Base-by-base conservation (phyloP, 495 filamentous ascomycete species). In the Hyphodiscus hymeniophilus region DNA sequence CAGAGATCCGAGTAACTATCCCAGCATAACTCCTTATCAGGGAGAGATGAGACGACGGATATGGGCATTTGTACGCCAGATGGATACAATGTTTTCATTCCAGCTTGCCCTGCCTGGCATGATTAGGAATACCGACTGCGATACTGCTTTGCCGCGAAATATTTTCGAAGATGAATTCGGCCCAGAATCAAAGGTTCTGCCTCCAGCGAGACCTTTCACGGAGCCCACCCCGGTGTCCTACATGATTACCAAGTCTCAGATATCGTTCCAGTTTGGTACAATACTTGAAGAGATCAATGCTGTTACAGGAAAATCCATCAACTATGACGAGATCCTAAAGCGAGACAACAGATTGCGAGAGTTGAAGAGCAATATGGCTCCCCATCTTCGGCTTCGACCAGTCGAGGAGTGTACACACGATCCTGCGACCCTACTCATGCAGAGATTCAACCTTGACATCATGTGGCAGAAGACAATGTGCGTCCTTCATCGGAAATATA, bases 161-260 rank as follows among this genome's bases (percentile, higher is more conserved):
- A 71, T 96, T 20, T 91, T 88, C 60, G 92, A 99, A 59, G 91
- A 96, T 55, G 94, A 97, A 56, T 85, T 97, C 38, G 80, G 84
- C 38, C 84, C 89, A 38, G 80, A 84, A 39, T 85, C 76, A 54
- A 84, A 84, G 59, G 70, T 73, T 7, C 69, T 97, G 20, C 92
- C 92, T 10, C 77, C 80, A 4, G 78, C 87, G 0, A 74, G 88
- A 47, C 83, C 87, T 8, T 67, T 70, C 30, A 74, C 75, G 16
- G 89, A 96, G 62, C 77, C 86, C 6, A 99, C 92, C 1, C 85
- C 86, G 7, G 78, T 92, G 36, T 85, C 84, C 2, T 96, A 89
- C 66, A 79, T 96, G 78, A 94, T 95, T 46, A 71, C 76, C 23
- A 95, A 70, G 67, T 77, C 28, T 80, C 67, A 54, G n/a, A 44